A percentile compares a stretch with the other conserved stretches of the same genome.
These are phyloP conservation scores for Cryptosporidium tyzzeri DNA, from an alignment of 169 alveolate genomes.

Conservation along the genomic window DNA sequence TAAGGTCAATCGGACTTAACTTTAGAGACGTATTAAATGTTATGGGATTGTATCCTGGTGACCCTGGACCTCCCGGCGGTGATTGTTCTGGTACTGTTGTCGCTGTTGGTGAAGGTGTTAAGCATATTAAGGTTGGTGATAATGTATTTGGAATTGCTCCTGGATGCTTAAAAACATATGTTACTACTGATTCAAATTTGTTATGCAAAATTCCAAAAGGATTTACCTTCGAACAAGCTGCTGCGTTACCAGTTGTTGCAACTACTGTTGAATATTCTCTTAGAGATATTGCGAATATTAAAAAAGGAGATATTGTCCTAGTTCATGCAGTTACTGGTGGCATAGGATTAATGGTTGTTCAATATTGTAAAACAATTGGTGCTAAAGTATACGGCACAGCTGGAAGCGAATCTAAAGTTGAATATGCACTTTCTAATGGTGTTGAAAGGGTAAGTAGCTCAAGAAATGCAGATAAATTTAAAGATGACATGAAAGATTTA, in stretches of 20 bases:
- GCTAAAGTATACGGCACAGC: slow-evolving; percentile 66
- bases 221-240: slow-evolving; percentile 25
- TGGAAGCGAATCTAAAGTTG: slow-evolving; percentile 60
- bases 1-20: slow-evolving; percentile 81
- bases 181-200: slow-evolving; percentile 31
- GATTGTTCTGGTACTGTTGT: slow-evolving; percentile 67
- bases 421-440: slow-evolving; percentile 37
- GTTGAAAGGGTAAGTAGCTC: slow-evolving; percentile 25
- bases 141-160: slow-evolving; percentile 73
- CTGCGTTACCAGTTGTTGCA: slow-evolving; percentile 54
- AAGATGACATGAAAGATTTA: slow-evolving; percentile 21
- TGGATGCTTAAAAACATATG: slow-evolving; percentile 67
- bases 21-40: slow-evolving; percentile 81
- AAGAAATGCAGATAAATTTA: slow-evolving; percentile 58
- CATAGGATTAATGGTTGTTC: slow-evolving; percentile 56
- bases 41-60: slow-evolving; percentile 74
- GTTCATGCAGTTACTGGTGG: slow-evolving; percentile 77
- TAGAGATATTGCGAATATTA: slow-evolving; percentile 33
- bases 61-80: slow-evolving; percentile 73
- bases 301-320: slow-evolving; percentile 47
- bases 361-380: slow-evolving; percentile 56
- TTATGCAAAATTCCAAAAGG: slow-evolving; percentile 41
- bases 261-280: slow-evolving; percentile 55
- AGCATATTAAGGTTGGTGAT: slow-evolving; percentile 64
- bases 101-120: slow-evolving; percentile 45